Percentiles rank a stretch among this genome's conserved stretches.
phyloP scores from a whole-genome alignment of 148 eudicot genomes.

The Arctostaphylos glauca region DNA sequence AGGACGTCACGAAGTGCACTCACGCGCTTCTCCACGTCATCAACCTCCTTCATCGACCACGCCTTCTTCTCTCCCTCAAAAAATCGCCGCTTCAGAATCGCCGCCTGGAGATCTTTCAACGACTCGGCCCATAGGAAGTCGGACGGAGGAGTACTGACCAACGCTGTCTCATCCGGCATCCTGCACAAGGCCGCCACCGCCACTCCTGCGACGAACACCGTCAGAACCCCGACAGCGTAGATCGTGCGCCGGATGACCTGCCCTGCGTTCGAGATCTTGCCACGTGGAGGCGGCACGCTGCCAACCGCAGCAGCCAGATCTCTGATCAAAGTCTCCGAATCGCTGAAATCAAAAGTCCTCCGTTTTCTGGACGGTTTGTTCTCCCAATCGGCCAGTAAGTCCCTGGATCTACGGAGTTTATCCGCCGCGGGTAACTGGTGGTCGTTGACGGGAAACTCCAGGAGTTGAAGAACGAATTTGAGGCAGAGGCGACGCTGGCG shows the following conservation, averaged over 20 bases:
- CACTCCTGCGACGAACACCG: constrained; percentile 7
- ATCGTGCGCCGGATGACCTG: constrained; percentile 16
- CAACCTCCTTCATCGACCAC: background rate
- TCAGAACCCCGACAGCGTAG: constrained; percentile 12
- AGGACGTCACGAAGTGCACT: background rate
- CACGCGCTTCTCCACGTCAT: constrained; percentile 17
- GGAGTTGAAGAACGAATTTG: constrained; percentile 8
- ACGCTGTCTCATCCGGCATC: background rate
- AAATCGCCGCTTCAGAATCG: background rate
- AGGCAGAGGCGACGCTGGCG: constrained; percentile 15
- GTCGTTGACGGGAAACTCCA: background rate
- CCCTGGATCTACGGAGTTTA: constrained; percentile 7
- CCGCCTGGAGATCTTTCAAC: constrained; percentile 4
- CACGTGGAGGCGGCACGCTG: background rate
- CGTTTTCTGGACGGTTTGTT: background rate
- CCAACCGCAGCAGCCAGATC: background rate
- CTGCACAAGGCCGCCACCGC: constrained; percentile 15
- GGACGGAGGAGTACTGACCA: background rate
- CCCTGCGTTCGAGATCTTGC: constrained; percentile 7
- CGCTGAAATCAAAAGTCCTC: background rate
- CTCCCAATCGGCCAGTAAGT: background rate
- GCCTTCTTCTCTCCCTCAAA: background rate
- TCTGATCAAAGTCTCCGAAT: background rate
- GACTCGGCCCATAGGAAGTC: constrained; percentile 21
- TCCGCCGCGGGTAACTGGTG: background rate